Percentiles rank a stretch among this genome's conserved stretches.
phyloP scores from a whole-genome alignment of 257 asterid genomes.

The Gentiana dahurica region DNA sequence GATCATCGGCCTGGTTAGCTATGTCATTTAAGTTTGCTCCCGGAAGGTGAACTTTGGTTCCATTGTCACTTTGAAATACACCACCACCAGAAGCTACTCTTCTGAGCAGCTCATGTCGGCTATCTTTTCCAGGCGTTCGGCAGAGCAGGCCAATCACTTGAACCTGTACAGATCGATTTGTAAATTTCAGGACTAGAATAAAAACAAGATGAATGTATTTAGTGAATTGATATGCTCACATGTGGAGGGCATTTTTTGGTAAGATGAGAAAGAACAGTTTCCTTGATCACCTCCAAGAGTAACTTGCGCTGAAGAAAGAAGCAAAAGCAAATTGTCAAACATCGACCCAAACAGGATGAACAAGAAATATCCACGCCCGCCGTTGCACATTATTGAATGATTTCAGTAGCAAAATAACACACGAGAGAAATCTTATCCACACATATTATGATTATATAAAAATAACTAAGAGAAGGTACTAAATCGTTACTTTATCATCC shows the following conservation, averaged over 20 bases:
- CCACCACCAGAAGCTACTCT: slow-evolving; percentile 99
- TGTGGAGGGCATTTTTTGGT: slow-evolving; percentile 92
- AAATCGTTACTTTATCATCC: slow-evolving; percentile 57
- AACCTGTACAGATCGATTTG: slow-evolving; percentile 38
- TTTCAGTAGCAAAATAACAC: slow-evolving; percentile 2
- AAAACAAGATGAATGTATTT: slow-evolving; percentile 3
- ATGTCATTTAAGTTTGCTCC: slow-evolving; percentile 88
- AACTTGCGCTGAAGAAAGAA: slow-evolving; percentile 61
- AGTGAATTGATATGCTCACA: slow-evolving; percentile 39
- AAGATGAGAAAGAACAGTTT: slow-evolving; percentile 90
- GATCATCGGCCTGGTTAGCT: slow-evolving; percentile 97
- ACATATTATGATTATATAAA: neutral
- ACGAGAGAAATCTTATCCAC: neutral
- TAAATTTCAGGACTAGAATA: slow-evolving; percentile 14
- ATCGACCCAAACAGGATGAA: neutral
- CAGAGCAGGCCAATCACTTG: slow-evolving; percentile 97
- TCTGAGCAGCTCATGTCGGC: slow-evolving; percentile 84
- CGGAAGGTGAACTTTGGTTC: slow-evolving; percentile 94
- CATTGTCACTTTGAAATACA: slow-evolving; percentile 62
- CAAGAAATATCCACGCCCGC: no score
- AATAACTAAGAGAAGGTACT: slow-evolving; percentile 5
- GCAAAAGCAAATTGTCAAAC: slow-evolving; percentile 9
- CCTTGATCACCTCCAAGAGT: slow-evolving; percentile 91
- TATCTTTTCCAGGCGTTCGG: slow-evolving; percentile 83
- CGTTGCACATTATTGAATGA: no score